Percentiles rank a stretch among this genome's conserved stretches.
phyloP scores from a whole-genome alignment of 768 basidiomycete species.

The Mycena floridula region DNA sequence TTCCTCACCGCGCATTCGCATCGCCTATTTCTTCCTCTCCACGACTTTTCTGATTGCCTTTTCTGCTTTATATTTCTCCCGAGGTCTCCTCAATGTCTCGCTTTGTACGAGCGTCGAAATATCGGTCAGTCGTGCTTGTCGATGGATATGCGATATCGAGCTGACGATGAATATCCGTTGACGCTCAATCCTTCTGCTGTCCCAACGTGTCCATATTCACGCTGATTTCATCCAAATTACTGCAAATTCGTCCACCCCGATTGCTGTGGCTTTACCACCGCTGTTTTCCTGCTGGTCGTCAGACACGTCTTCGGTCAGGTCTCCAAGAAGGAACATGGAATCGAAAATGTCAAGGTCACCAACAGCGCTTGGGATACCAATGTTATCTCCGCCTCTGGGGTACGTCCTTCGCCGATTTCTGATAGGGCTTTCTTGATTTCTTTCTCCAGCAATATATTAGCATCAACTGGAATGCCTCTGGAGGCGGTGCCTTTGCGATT shows the following conservation, averaged over 20 bases:
- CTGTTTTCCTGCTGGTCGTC: constrained; percentile 3
- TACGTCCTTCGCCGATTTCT: constrained; percentile 28
- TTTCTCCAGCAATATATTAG: constrained; percentile 69
- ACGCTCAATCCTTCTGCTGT: no score
- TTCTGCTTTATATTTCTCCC: no score
- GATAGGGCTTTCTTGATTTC: neutral
- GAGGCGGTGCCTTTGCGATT: constrained; percentile 93
- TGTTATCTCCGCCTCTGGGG: constrained; percentile 77
- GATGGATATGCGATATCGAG: no score
- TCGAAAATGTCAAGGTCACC: constrained; percentile 82
- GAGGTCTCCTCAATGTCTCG: no score
- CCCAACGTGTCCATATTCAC: constrained; percentile 4
- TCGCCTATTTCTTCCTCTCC: no score
- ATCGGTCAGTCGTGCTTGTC: constrained; percentile 49
- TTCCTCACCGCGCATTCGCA: no score
- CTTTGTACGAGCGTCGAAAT: constrained; percentile 83
- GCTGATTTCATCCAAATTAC: constrained; percentile 6
- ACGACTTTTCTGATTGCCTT: no score
- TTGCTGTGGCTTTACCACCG: constrained; percentile 1
- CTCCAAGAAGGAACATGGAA: constrained; percentile 75
- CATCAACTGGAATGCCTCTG: constrained; percentile 91
- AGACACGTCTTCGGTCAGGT: constrained; percentile 92
- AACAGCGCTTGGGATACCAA: constrained; percentile 97
- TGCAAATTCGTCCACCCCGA: no score
- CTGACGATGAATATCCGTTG: no score